Conservation (phyloP, 257 asterid genomes). For the Solanum phureja region DNA sequence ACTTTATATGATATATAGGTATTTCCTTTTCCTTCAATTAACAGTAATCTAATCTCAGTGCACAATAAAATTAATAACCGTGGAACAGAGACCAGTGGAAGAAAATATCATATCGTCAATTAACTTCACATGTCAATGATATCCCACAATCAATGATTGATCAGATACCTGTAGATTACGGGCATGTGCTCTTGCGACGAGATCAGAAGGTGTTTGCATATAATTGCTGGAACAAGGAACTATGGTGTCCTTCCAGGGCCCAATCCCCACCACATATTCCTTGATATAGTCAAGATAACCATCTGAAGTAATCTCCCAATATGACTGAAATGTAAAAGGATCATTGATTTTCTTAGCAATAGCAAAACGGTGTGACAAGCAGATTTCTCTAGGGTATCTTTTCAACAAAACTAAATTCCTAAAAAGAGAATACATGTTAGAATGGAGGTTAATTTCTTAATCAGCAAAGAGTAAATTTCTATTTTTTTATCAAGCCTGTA, state of each 20-base stretch:
- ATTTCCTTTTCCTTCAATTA: not conserved
- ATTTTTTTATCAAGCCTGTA: not conserved
- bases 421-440: not conserved
- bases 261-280: conserved; percentile 84
- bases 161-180: conserved; percentile 74
- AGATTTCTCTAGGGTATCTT: not conserved
- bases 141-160: not conserved
- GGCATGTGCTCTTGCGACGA: conserved; percentile 88
- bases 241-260: conserved; percentile 88
- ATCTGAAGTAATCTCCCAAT: conserved; percentile 82
- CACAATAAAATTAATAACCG: not conserved
- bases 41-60: not conserved
- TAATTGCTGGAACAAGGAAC: conserved; percentile 47
- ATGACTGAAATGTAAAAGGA: conserved; percentile 42
- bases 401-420: not conserved
- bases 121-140: not conserved
- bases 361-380: not conserved
- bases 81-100: not conserved
- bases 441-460: not conserved
- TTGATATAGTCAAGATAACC: conserved; percentile 69
- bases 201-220: conserved; percentile 49
- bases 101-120: not conserved
- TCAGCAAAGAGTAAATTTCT: not conserved
- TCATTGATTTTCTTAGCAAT: not conserved
- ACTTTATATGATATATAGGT: not conserved